Conservation (phyloP, 108 stramenopile genomes). For the Cyclostephanos tholiformis region DNA sequence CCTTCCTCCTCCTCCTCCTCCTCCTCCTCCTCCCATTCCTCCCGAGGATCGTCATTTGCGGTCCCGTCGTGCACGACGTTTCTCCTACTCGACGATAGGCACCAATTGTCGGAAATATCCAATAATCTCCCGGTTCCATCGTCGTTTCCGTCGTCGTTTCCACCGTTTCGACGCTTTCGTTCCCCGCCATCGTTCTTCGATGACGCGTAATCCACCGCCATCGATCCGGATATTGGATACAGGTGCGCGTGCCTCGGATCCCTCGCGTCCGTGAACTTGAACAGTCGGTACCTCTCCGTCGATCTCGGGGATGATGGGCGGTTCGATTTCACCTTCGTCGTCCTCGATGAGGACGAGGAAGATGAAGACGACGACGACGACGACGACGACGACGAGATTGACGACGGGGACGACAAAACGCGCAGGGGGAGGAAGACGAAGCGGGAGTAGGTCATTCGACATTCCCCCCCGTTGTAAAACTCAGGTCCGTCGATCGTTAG, state of each 20-base stretch:
- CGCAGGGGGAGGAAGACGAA: slow-evolving; percentile 45
- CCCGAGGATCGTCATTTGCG: no score
- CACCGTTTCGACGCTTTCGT: no score
- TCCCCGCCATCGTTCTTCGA: slow-evolving; percentile 21
- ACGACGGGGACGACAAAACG: slow-evolving; percentile 24
- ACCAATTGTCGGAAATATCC: slow-evolving; percentile 43
- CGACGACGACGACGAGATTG: not conserved
- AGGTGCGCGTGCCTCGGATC: slow-evolving; percentile 62
- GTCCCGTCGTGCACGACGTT: no score
- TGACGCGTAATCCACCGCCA: slow-evolving; percentile 33
- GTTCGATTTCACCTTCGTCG: no score
- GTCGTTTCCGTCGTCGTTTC: not conserved
- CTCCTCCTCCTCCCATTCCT: not conserved
- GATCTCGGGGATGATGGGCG: no score
- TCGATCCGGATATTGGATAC: slow-evolving; percentile 24
- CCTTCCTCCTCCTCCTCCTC: no score
- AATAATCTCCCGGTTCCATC: slow-evolving; percentile 25
- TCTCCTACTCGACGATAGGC: slow-evolving; percentile 29
- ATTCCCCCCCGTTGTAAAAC: slow-evolving; percentile 72
- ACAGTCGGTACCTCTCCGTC: slow-evolving; percentile 53
- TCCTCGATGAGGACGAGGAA: not conserved
- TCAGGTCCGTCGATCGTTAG: slow-evolving; percentile 29
- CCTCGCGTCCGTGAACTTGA: slow-evolving; percentile 76
- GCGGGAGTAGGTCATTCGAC: slow-evolving; percentile 75
- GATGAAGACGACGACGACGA: slow-evolving; percentile 11